Evolutionary conservation across 805 yeast genomes (phyloP).

Genomic region (Wickerhamiella sorbophila): DNA sequence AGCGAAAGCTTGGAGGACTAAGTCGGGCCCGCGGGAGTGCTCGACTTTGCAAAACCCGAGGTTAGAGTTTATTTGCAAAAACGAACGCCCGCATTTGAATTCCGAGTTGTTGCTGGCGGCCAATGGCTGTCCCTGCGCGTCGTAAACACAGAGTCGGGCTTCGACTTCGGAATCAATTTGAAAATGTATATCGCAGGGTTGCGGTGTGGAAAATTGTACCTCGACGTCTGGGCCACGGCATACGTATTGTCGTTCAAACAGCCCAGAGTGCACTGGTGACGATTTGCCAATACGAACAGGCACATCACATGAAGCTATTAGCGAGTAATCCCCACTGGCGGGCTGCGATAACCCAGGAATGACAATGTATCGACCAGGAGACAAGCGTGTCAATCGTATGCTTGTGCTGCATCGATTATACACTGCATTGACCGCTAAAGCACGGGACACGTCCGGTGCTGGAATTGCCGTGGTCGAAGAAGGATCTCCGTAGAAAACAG

Average conservation of each 20-base stretch:
- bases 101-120: background rate
- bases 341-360: conserved; percentile 2
- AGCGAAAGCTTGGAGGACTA: background rate
- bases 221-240: background rate
- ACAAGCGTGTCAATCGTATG: background rate
- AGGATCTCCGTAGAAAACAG: background rate
- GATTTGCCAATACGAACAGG: background rate
- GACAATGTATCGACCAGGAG: conserved; percentile 1
- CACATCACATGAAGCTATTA: background rate
- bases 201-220: background rate
- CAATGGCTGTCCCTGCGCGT: background rate
- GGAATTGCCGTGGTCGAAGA: background rate
- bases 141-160: background rate
- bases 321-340: background rate
- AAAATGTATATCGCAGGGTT: background rate
- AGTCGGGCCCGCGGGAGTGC: background rate
- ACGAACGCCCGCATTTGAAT: background rate
- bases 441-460: background rate
- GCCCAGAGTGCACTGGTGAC: background rate
- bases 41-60: background rate
- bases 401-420: background rate
- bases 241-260: background rate
- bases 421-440: background rate
- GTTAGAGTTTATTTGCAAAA: background rate
- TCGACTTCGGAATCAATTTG: conserved; percentile 1